Percentiles rank a stretch among this genome's conserved stretches.
Evolutionary conservation across 345 rosid species (phyloP).

Genomic region (Passiflora organensis): DNA sequence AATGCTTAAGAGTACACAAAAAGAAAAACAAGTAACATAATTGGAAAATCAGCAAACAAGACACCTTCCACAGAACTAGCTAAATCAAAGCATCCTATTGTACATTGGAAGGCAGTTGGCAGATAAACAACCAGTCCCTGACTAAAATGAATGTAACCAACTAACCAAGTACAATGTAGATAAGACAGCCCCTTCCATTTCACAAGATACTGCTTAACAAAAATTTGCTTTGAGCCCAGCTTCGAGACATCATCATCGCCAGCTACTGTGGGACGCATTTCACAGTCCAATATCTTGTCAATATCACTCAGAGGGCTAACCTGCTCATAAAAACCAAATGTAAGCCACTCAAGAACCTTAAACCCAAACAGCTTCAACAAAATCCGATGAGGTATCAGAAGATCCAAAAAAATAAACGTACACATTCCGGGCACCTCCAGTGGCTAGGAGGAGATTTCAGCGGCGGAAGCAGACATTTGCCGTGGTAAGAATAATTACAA

Average conservation of each 20-base stretch:
- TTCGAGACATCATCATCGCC: conserved; percentile 57
- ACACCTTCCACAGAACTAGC: too few relatives aligned
- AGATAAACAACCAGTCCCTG: not conserved
- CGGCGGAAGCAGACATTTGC: conserved; percentile 80
- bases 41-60: too few relatives aligned
- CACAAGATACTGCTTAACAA: conserved; percentile 92
- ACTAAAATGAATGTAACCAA: not conserved
- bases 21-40: too few relatives aligned
- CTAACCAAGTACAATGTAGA: conserved; percentile 94
- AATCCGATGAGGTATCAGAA: too few relatives aligned
- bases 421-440: conserved; percentile 99
- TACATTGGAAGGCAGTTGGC: too few relatives aligned
- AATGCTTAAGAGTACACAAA: not conserved
- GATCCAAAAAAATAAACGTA: conserved; percentile 32
- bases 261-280: conserved; percentile 89
- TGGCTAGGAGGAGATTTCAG: conserved; percentile 63
- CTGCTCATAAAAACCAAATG: conserved; percentile 42
- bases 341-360: conserved; percentile 11
- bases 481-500: conserved; percentile 78
- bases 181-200: conserved; percentile 98
- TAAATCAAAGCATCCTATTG: too few relatives aligned
- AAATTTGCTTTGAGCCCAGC: conserved; percentile 62
- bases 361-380: too few relatives aligned
- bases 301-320: conserved; percentile 92
- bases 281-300: conserved; percentile 87